phyloP scores from a whole-genome alignment of 495 filamentous ascomycete species.

The Penicillium robsamsonii region DNA sequence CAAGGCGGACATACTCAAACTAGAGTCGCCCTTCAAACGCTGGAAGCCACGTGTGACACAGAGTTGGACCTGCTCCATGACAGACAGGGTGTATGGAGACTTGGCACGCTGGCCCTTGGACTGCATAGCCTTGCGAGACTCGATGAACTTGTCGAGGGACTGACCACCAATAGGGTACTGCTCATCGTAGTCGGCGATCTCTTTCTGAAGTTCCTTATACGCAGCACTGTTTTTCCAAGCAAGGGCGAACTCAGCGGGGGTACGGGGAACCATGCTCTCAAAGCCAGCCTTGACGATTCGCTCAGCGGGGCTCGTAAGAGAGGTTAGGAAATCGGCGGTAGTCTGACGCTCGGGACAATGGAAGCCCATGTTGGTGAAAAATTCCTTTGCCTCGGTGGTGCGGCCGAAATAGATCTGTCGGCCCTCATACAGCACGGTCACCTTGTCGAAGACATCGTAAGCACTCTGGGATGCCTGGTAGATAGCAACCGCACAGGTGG shows the following conservation, averaged over 20 bases:
- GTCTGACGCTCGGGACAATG: conserved; percentile 61
- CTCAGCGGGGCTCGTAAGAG: conserved; percentile 65
- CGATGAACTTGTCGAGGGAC: conserved; percentile 38
- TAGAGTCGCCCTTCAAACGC: conserved; percentile 69
- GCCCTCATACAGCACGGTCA: conserved; percentile 61
- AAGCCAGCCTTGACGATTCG: conserved; percentile 63
- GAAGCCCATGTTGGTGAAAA: conserved; percentile 66
- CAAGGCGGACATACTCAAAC: conserved; percentile 68
- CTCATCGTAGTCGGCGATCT: conserved; percentile 55
- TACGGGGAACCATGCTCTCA: conserved; percentile 64
- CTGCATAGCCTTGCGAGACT: conserved; percentile 46
- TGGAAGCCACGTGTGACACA: conserved; percentile 55
- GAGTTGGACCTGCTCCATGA: conserved; percentile 47
- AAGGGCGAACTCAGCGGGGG: conserved; percentile 67
- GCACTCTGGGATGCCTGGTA: conserved; percentile 88
- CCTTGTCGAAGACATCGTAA: conserved; percentile 66
- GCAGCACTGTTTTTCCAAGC: conserved; percentile 58
- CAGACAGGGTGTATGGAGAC: conserved; percentile 49
- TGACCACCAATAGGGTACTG: conserved; percentile 42
- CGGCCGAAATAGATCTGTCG: conserved; percentile 68
- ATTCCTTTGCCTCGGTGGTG: conserved; percentile 58
- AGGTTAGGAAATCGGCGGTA: conserved; percentile 75
- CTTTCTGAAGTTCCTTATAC: conserved; percentile 48
- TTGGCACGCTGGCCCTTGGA: conserved; percentile 39
- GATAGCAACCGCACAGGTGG: conserved; percentile 75